Base-by-base conservation (phyloP, 306 rosid species). In the Rosa multiflora region DNA sequence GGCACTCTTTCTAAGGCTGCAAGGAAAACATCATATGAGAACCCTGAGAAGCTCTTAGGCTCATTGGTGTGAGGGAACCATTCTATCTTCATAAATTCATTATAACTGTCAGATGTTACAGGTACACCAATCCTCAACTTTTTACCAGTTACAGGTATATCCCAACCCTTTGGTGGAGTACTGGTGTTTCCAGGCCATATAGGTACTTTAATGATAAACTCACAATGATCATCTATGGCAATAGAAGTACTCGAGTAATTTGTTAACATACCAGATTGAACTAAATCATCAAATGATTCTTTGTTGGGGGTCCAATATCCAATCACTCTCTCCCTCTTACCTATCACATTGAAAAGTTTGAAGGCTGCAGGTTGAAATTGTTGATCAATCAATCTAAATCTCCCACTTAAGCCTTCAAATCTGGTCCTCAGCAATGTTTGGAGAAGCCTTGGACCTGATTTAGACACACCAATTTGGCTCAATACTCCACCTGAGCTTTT, bases 171-270 rank as follows among this genome's bases (percentile, higher is more conserved):
- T 35, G 88, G 86, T 52, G 69, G 75, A 7, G 40, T 53, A 47
- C 10, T 69, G 29, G 84, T 81, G 18, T 78, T 53, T 26, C 89
- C 91, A 5, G 91, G 91, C 89, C 91, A 88, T 76, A 61, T 10
- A 76, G 83, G 70, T 62, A 52, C 56, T 77, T 75, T 13, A 84
- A 64, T 61, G 39, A 63, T 32, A 63, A 32, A 14, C 1, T 32
- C 20, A 62, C 39, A 0, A 26, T 44, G 76, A 43, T 59, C 47
- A 3, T 42, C 42, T 6, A 26, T 35, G 15, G 48, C 3, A 37
- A 3, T 58, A 5, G 51, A 48, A 10, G 5, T 21, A 59, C 66
- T 62, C 10, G 76, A 61, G 56, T 75, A 5, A 12, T 29, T 20
- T 5, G 14, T 70, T 56, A 72, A 44, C 32, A 18, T 59, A 8